These are phyloP conservation scores for Verticillium isaacii DNA, from an alignment of 2,329 filamentous ascomycete genomes.

Conservation along the genomic window DNA sequence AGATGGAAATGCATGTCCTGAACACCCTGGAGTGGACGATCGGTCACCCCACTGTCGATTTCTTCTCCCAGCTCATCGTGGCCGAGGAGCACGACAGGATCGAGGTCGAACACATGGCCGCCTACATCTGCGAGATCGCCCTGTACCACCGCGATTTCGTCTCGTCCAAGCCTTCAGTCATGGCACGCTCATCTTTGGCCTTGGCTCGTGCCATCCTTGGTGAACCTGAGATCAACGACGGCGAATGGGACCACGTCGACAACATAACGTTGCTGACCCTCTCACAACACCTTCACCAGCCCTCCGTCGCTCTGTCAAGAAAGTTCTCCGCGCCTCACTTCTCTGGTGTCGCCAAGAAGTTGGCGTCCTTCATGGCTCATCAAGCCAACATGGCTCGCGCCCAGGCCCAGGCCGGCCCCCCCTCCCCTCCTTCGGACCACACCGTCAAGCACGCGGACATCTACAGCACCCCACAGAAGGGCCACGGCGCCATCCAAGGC, in stretches of 20 bases:
- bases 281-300: slow-evolving; percentile 55
- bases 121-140: slow-evolving; percentile 92
- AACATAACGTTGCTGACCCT: slow-evolving; percentile 59
- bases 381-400: slow-evolving; percentile 52
- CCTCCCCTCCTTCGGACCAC: slow-evolving; percentile 54
- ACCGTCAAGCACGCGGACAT: slow-evolving; percentile 52
- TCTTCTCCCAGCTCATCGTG: slow-evolving; percentile 83
- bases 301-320: slow-evolving; percentile 52
- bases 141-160: slow-evolving; percentile 97
- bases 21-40: slow-evolving; percentile 96
- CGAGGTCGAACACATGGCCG: slow-evolving; percentile 90
- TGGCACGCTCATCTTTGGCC: slow-evolving; percentile 82
- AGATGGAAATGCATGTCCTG: slow-evolving; percentile 99
- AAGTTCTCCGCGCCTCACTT: slow-evolving; percentile 54
- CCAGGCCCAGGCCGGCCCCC: slow-evolving; percentile 40
- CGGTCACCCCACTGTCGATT: slow-evolving; percentile 92
- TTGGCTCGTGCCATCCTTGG: slow-evolving; percentile 82
- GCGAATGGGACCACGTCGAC: slow-evolving; percentile 72
- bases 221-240: slow-evolving; percentile 69
- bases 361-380: slow-evolving; percentile 55
- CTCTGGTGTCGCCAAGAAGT: slow-evolving; percentile 49
- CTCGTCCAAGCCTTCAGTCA: slow-evolving; percentile 82
- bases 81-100: slow-evolving; percentile 73
- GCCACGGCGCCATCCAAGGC: slow-evolving; percentile 54
- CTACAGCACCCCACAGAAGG: slow-evolving; percentile 77